phyloP scores from a whole-genome alignment of 331 rosid genomes.

The Phaseolus coccineus region DNA sequence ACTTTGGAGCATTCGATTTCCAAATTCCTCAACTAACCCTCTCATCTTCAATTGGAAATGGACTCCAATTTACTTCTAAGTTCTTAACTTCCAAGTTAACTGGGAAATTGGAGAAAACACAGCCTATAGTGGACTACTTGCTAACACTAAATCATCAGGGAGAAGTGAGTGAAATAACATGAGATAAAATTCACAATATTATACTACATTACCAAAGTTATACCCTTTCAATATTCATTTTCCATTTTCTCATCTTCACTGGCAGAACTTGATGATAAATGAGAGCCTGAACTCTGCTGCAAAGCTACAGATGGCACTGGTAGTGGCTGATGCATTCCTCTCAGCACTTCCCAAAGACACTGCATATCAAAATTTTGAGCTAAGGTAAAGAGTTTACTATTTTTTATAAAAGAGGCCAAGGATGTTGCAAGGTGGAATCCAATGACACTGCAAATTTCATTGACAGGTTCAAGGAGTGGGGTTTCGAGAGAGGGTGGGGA shows the following conservation, averaged over 20 bases:
- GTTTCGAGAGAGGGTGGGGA: slow-evolving; percentile 98
- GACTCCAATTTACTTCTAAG: slow-evolving; percentile 65
- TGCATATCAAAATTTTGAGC: slow-evolving; percentile 66
- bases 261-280: slow-evolving; percentile 77
- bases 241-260: slow-evolving; percentile 22
- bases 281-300: slow-evolving; percentile 64
- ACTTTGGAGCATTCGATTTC: slow-evolving; percentile 77
- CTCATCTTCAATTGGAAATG: slow-evolving; percentile 92
- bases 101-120: slow-evolving; percentile 64
- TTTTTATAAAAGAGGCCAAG: not conserved
- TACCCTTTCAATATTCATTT: not conserved
- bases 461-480: slow-evolving; percentile 84
- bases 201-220: not conserved
- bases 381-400: slow-evolving; percentile 50
- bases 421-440: not conserved
- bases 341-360: slow-evolving; percentile 63
- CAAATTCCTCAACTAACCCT: slow-evolving; percentile 69
- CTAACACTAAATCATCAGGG: slow-evolving; percentile 62
- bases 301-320: slow-evolving; percentile 74
- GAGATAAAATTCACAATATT: slow-evolving; percentile 12
- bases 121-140: slow-evolving; percentile 86
- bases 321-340: slow-evolving; percentile 73
- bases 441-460: slow-evolving; percentile 8
- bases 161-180: slow-evolving; percentile 63
- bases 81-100: slow-evolving; percentile 61